Evolutionary conservation across 495 filamentous ascomycete species (phyloP).

Genomic region (Astrothelium subdiscretum): DNA sequence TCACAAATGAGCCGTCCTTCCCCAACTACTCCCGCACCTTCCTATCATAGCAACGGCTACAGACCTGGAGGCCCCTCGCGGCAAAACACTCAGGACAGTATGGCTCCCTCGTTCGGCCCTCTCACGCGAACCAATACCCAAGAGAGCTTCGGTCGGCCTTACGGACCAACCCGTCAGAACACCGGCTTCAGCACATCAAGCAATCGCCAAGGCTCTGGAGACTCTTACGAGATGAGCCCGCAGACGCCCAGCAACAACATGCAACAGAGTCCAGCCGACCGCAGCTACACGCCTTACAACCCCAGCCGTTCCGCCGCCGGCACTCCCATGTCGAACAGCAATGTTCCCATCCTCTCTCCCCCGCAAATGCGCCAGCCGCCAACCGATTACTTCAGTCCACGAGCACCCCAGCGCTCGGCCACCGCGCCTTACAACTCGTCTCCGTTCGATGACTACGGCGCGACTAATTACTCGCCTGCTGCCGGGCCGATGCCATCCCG

Average conservation of each 20-base stretch:
- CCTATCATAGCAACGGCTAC: conserved; percentile 4
- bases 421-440: not conserved
- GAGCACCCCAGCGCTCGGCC: not conserved
- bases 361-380: conserved; percentile 1
- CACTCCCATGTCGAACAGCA: not conserved
- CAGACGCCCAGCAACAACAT: conserved; percentile 4
- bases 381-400: not conserved
- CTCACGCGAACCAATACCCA: conserved; percentile 7
- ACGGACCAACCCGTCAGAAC: not conserved
- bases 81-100: conserved; percentile 17
- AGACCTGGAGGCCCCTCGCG: conserved; percentile 7
- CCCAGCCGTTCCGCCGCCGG: not conserved
- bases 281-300: not conserved
- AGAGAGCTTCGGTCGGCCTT: conserved; percentile 3
- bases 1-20: conserved; percentile 4
- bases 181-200: not conserved
- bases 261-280: not conserved
- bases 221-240: conserved; percentile 17
- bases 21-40: conserved; percentile 4
- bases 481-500: not conserved
- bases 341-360: conserved; percentile 13
- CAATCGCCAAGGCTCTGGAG: not conserved
- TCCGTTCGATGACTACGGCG: not conserved
- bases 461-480: not conserved
- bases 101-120: conserved; percentile 4